Evolutionary conservation across 1,139 yeast genomes (phyloP), one percentile per base, ranked within the genome.

Genomic region (Hansenula sp.): DNA sequence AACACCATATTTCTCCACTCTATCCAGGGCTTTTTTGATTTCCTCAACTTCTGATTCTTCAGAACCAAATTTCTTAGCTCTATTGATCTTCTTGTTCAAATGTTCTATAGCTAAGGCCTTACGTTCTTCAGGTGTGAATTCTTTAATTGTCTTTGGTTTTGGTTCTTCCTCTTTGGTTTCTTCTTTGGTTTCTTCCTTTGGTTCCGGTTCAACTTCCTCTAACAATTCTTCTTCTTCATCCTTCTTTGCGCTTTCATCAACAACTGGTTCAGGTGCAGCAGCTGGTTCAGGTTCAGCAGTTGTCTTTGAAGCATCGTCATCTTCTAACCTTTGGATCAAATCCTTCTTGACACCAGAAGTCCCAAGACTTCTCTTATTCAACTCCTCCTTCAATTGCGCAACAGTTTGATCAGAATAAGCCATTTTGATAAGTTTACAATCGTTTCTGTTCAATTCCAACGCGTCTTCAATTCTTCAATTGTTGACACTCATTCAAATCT

Each of bases 1-100:
- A 44, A 89, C 79, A 21, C 97, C 98, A 59, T 89, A 90, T 69
- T 87, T 88, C 60, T 84, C 84, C 51, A 89, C 80, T 58, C 97
- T 77, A 30, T 71, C 72, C 56, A 86, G 72, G 53, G 85, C 76
- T 64, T 79, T 69, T 61, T 82, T 71, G 63, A 84, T 57, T 42
- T 64, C 50, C 34, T 69, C 69, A 29, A 64, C 60, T 3, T 63
- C 64, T 32, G 70, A 68, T 39, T 73, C 78, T 46, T 77, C 84
- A 49, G 76, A 78, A 33, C 93, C 93, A 58, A 89, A 90, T 62
- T 88, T 85, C 59, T 78, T 77, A 21, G 91, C 87, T 58, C 97
- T 77, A 45, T 71, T 72, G 46, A 88, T 72, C 60, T 86, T 85
- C 58, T 79, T 80, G 48, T 72, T 75, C 53, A 91, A 71, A 48